A percentile compares a stretch with the other conserved stretches of the same genome.
These are phyloP conservation scores for Oryza coarctata DNA, from an alignment of 176 grass and related monocot genomes.

Conservation along the genomic window DNA sequence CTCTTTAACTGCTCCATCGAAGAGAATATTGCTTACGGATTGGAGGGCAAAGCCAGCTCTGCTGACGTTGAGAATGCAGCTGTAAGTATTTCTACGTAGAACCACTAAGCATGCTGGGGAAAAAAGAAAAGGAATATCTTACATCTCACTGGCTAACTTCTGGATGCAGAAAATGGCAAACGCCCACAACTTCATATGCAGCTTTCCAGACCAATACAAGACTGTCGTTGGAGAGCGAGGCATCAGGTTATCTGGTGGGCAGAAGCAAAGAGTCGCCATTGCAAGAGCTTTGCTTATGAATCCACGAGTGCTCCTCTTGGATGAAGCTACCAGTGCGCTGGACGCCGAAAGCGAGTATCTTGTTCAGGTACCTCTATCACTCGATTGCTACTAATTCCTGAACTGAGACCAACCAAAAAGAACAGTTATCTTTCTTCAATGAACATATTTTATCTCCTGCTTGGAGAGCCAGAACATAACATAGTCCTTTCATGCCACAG, in stretches of 20 bases:
- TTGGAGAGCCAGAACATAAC: conserved; percentile 18
- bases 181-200: conserved; percentile 80
- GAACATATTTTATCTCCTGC: not conserved
- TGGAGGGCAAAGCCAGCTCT: conserved; percentile 56
- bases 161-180: conserved; percentile 92
- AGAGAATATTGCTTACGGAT: conserved; percentile 96
- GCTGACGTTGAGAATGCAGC: conserved; percentile 73
- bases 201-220: conserved; percentile 84
- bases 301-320: conserved; percentile 84
- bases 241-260: conserved; percentile 85
- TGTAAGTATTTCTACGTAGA: conserved; percentile 56
- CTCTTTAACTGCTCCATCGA: conserved; percentile 96
- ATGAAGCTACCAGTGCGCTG: conserved; percentile 96
- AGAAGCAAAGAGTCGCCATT: conserved; percentile 96
- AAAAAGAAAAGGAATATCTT: not conserved
- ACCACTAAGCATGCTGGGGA: not conserved
- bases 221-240: conserved; percentile 88
- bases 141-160: not conserved
- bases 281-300: conserved; percentile 99
- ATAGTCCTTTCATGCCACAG: conserved; percentile 32
- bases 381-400: not conserved
- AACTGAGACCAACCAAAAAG: not conserved
- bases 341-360: conserved; percentile 98
- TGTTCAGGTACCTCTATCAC: conserved; percentile 65
- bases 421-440: not conserved